phyloP scores from a whole-genome alignment of 192 early-diverging fungal genomes.

The Linnemannia zychae region DNA sequence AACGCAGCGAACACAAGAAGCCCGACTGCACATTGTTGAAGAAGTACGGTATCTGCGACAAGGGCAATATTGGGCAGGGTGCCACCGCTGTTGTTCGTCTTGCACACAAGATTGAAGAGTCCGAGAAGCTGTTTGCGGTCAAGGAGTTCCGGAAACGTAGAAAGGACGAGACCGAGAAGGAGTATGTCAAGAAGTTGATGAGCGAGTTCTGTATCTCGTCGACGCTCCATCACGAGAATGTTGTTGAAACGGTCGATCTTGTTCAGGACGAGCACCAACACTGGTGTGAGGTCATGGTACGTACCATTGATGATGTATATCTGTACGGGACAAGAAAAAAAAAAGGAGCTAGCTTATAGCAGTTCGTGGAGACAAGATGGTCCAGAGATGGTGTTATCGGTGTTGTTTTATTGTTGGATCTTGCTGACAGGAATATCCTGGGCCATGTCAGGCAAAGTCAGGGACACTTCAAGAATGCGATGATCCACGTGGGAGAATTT shows the following conservation, averaged over 20 bases:
- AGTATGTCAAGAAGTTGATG: slow-evolving; percentile 95
- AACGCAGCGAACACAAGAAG: slow-evolving; percentile 17
- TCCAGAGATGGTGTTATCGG: neutral
- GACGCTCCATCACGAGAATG: slow-evolving; percentile 88
- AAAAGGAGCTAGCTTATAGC: neutral
- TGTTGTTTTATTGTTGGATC: too few relatives aligned
- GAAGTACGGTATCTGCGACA: slow-evolving; percentile 88
- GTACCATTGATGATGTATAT: slow-evolving; percentile 25
- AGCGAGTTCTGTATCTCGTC: slow-evolving; percentile 97
- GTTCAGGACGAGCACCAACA: slow-evolving; percentile 91
- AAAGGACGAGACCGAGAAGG: slow-evolving; percentile 90
- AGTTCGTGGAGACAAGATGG: too few relatives aligned
- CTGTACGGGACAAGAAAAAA: neutral
- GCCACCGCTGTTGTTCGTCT: slow-evolving; percentile 95
- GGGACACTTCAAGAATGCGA: neutral
- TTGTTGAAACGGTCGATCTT: slow-evolving; percentile 94
- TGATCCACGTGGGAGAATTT: neutral
- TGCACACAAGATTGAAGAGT: slow-evolving; percentile 78
- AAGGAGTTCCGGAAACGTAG: slow-evolving; percentile 94
- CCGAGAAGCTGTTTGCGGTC: slow-evolving; percentile 84
- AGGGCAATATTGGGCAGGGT: slow-evolving; percentile 87
- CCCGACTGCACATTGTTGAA: slow-evolving; percentile 64
- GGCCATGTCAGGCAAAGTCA: neutral
- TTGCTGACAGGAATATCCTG: neutral
- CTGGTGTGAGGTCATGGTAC: slow-evolving; percentile 85